Percentiles rank a stretch among this genome's conserved stretches.
phyloP scores from a whole-genome alignment of 2,329 filamentous ascomycete genomes.

The Fusarium veterinarium region DNA sequence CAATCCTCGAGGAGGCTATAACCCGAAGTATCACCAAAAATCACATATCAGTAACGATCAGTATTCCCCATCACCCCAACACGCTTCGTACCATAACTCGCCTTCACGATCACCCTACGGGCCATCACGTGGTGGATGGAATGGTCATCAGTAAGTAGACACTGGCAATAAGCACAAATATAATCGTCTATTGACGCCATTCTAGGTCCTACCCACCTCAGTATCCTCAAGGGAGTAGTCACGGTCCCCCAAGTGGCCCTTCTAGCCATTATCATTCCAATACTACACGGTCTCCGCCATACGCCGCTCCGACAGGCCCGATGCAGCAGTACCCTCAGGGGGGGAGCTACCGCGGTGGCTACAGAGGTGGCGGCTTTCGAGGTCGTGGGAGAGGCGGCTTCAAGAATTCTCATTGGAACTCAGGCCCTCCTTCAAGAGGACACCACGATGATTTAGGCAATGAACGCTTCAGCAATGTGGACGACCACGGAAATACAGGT shows the following conservation, averaged over 20 bases:
- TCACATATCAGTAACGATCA: conserved; percentile 53
- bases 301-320: conserved; percentile 68
- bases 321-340: conserved; percentile 63
- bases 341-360: conserved; percentile 57
- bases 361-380: conserved; percentile 69
- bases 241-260: conserved; percentile 63
- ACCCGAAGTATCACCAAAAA: conserved; percentile 52
- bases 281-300: conserved; percentile 61
- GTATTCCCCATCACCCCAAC: conserved; percentile 58
- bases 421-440: conserved; percentile 38
- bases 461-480: conserved; percentile 32
- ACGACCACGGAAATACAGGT: conserved; percentile 28
- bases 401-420: conserved; percentile 75
- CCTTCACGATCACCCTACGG: conserved; percentile 58
- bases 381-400: conserved; percentile 72
- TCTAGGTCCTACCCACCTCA: conserved; percentile 70
- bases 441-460: conserved; percentile 38
- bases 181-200: conserved; percentile 9
- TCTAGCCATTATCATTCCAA: conserved; percentile 66
- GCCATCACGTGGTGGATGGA: conserved; percentile 54
- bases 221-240: conserved; percentile 64
- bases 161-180: no score
- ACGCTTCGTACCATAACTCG: conserved; percentile 59
- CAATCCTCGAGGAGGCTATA: conserved; percentile 57
- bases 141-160: conserved; percentile 55